Evolutionary conservation across 83 land plant species (phyloP).

Genomic region (Picea abies): DNA sequence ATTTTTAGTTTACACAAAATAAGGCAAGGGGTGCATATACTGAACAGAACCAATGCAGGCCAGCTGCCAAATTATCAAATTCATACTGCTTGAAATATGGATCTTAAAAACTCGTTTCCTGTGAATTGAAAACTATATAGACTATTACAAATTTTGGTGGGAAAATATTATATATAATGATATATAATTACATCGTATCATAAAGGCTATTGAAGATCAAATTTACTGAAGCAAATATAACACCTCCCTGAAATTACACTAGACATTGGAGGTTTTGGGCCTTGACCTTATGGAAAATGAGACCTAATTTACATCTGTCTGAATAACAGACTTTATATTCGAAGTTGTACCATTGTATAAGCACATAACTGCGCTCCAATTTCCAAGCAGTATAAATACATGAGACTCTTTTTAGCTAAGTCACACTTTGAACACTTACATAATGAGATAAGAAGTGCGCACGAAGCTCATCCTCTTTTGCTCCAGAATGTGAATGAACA

Average conservation of each 20-base stretch:
- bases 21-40: too few relatives aligned
- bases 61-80: too few relatives aligned
- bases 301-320: background rate
- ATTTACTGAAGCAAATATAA: background rate
- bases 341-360: background rate
- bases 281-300: background rate
- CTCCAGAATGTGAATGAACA: conserved; percentile 43
- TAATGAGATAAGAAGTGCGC: conserved; percentile 33
- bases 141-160: background rate
- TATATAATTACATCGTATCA: background rate
- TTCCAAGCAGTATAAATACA: background rate
- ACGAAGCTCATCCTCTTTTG: conserved; percentile 45
- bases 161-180: background rate
- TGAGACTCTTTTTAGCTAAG: conserved; percentile 1
- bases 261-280: background rate
- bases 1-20: too few relatives aligned
- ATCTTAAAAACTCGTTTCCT: too few relatives aligned
- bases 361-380: background rate
- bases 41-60: too few relatives aligned
- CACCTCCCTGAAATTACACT: background rate
- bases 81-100: too few relatives aligned
- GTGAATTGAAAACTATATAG: background rate
- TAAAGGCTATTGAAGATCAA: background rate
- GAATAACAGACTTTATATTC: background rate
- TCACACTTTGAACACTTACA: background rate